Conservation (phyloP, 148 eudicot species). For the Talinum fruticosum region DNA sequence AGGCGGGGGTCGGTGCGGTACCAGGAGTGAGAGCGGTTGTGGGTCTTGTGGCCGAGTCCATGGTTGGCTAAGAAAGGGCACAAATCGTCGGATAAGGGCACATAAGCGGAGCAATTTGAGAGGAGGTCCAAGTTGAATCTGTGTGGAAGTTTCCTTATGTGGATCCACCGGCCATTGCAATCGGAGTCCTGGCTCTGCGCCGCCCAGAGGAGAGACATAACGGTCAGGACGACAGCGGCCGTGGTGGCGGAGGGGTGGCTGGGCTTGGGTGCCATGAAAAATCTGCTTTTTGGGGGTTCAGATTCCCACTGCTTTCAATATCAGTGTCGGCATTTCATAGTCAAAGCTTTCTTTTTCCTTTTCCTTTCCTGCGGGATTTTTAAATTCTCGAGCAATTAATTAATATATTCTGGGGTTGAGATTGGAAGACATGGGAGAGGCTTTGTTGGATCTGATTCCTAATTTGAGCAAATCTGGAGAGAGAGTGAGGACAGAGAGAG, state of each 20-base stretch:
- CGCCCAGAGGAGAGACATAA: slow-evolving; percentile 25
- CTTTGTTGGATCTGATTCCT: not conserved
- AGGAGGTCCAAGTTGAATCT: slow-evolving; percentile 68
- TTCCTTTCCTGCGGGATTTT: not conserved
- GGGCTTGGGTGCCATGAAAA: not conserved
- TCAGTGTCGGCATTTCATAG: not conserved
- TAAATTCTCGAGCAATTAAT: not conserved
- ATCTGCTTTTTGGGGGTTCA: not conserved
- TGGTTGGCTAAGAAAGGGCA: slow-evolving; percentile 72
- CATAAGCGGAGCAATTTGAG: slow-evolving; percentile 52
- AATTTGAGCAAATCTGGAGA: not conserved
- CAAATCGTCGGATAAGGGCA: slow-evolving; percentile 51
- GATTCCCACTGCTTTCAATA: not conserved
- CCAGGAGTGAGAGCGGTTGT: slow-evolving; percentile 71
- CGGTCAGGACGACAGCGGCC: slow-evolving; percentile 22
- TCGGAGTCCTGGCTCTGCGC: slow-evolving; percentile 31
- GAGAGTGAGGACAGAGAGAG: not conserved
- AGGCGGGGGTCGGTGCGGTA: slow-evolving; percentile 67
- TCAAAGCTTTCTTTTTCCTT: not conserved
- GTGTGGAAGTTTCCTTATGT: slow-evolving; percentile 72
- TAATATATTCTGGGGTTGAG: not conserved
- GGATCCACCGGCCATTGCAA: slow-evolving; percentile 61
- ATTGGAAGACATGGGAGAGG: not conserved
- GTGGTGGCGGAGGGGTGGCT: slow-evolving; percentile 13
- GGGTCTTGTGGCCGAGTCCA: slow-evolving; percentile 77